A percentile compares a stretch with the other conserved stretches of the same genome.
Evolutionary conservation across 2,329 filamentous ascomycete genomes (phyloP).

Genomic region (Juglanconis juglandina): DNA sequence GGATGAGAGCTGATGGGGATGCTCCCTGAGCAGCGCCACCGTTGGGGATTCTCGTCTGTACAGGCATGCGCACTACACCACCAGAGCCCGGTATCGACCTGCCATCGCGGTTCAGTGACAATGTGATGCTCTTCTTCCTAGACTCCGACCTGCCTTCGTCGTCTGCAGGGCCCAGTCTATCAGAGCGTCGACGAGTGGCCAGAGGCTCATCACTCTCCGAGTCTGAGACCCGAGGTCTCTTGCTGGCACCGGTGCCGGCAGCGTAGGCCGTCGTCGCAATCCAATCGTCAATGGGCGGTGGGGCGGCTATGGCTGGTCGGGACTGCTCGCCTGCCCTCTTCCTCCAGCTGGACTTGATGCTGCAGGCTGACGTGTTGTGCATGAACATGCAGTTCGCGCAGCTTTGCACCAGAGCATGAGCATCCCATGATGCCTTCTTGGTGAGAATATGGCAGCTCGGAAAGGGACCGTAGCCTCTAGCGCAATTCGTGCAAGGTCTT

Average conservation of each 20-base stretch:
- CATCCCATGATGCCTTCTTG: neutral
- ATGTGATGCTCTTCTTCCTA: neutral
- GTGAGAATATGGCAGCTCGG: slow-evolving; percentile 7
- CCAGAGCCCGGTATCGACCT: neutral
- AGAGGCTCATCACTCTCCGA: neutral
- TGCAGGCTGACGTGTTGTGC: slow-evolving; percentile 6
- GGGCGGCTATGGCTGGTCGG: no score
- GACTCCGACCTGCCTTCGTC: neutral
- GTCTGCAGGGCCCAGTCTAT: neutral
- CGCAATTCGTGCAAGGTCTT: slow-evolving; percentile 4
- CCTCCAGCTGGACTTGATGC: slow-evolving; percentile 11
- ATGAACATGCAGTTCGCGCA: slow-evolving; percentile 16
- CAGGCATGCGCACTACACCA: neutral
- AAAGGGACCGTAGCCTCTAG: slow-evolving; percentile 7
- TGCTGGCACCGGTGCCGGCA: neutral
- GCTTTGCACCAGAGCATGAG: neutral
- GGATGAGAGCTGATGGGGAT: slow-evolving; percentile 19
- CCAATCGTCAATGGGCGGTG: slow-evolving; percentile 4
- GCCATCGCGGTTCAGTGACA: neutral
- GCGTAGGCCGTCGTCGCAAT: neutral
- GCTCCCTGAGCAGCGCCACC: neutral
- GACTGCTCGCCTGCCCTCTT: neutral
- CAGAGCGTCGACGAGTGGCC: neutral
- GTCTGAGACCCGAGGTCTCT: neutral
- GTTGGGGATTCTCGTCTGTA: neutral